Evolutionary conservation across 495 filamentous ascomycete genomes (phyloP).

Genomic region (Podospora australis): DNA sequence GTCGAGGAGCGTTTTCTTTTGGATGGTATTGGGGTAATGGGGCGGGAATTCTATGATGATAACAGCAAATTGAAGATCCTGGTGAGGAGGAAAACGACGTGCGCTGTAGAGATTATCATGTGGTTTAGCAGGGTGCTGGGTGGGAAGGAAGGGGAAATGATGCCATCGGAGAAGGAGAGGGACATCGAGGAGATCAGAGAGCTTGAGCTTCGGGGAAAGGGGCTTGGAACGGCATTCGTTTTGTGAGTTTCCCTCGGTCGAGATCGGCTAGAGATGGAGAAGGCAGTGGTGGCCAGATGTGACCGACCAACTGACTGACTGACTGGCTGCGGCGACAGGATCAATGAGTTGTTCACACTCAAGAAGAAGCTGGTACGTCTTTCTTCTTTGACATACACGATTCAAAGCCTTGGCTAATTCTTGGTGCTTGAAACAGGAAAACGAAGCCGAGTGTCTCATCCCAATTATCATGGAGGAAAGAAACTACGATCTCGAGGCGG

Average conservation of each 20-base stretch:
- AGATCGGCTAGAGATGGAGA: no score
- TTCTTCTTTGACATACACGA: no score
- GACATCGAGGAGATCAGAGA: slow-evolving; percentile 12
- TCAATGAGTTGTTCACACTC: slow-evolving; percentile 19
- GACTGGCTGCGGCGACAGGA: not conserved
- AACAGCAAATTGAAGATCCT: no score
- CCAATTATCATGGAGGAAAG: slow-evolving; percentile 8
- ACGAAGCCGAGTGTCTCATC: not conserved
- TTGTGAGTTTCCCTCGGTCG: slow-evolving; percentile 6
- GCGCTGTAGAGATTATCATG: not conserved
- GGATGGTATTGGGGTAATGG: no score
- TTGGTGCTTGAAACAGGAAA: no score
- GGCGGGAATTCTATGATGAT: no score
- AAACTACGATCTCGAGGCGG: not conserved
- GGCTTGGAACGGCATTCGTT: not conserved
- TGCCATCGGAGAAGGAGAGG: not conserved
- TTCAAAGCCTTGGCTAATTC: no score
- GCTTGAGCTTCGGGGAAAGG: no score
- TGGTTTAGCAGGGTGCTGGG: no score
- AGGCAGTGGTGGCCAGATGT: no score
- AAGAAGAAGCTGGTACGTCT: slow-evolving; percentile 19
- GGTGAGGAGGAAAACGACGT: no score
- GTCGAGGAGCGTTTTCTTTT: no score
- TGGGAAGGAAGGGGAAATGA: not conserved
- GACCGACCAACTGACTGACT: not conserved